A percentile compares a stretch with the other conserved stretches of the same genome.
Conservation (phyloP, 1,139 yeast genomes). For the Nakaseomyces uthaithaninus region DNA sequence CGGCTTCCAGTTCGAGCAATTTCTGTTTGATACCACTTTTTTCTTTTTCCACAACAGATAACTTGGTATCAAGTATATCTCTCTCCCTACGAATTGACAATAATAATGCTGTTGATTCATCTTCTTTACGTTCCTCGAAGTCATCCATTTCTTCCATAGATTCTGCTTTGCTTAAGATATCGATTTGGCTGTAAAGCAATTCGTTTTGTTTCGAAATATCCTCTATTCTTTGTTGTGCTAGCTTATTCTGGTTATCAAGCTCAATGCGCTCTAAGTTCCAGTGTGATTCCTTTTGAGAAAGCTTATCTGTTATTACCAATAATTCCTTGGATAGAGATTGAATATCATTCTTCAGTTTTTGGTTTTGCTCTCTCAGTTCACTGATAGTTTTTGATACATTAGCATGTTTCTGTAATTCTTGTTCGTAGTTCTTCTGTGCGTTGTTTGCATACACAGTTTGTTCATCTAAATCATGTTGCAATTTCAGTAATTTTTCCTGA, state of each 20-base stretch:
- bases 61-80: constrained; percentile 59
- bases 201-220: constrained; percentile 62
- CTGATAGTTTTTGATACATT: constrained; percentile 43
- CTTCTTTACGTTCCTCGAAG: constrained; percentile 20
- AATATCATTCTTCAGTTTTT: constrained; percentile 35
- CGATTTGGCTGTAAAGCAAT: constrained; percentile 63
- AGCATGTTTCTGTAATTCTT: constrained; percentile 51
- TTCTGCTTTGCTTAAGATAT: constrained; percentile 31
- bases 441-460: constrained; percentile 46
- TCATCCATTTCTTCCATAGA: not conserved
- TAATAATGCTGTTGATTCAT: constrained; percentile 40
- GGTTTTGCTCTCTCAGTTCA: constrained; percentile 39
- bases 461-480: constrained; percentile 42
- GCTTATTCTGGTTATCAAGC: constrained; percentile 48
- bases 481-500: constrained; percentile 33
- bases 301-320: constrained; percentile 29
- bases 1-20: constrained; percentile 34
- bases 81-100: constrained; percentile 65
- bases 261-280: constrained; percentile 39
- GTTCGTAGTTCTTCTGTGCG: constrained; percentile 50
- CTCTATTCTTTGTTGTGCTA: constrained; percentile 40
- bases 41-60: constrained; percentile 35
- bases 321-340: constrained; percentile 34
- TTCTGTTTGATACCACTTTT: constrained; percentile 34
- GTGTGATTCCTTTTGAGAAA: constrained; percentile 35